Conservation (phyloP, 768 basidiomycete genomes). For the Imleria badia region DNA sequence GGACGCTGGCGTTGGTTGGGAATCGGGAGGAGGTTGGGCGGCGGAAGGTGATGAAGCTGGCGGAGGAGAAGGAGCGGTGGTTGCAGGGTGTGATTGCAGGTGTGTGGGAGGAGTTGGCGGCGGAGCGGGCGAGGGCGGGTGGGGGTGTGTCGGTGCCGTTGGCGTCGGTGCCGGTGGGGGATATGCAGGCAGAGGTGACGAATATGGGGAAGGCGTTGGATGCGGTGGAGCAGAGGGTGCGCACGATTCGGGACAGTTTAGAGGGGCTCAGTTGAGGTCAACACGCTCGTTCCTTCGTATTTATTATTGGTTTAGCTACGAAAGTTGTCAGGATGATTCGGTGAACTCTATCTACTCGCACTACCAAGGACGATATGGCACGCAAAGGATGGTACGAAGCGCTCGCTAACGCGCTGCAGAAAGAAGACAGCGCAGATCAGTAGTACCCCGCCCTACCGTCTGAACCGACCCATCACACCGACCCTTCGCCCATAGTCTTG, state of each 20-base stretch:
- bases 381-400: slow-evolving; percentile 46
- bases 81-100: slow-evolving; percentile 69
- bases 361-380: neutral
- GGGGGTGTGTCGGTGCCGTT: slow-evolving; percentile 18
- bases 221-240: slow-evolving; percentile 55
- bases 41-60: slow-evolving; percentile 49
- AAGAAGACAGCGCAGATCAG: slow-evolving; percentile 39
- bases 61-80: slow-evolving; percentile 72
- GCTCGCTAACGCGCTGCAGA: slow-evolving; percentile 40
- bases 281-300: neutral
- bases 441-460: neutral
- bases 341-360: too few relatives aligned
- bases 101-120: slow-evolving; percentile 69
- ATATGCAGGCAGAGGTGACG: slow-evolving; percentile 48
- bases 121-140: slow-evolving; percentile 36
- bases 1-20: slow-evolving; percentile 54
- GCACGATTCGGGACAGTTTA: slow-evolving; percentile 45
- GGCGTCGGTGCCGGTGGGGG: slow-evolving; percentile 21
- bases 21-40: slow-evolving; percentile 45
- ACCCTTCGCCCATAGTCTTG: slow-evolving; percentile 49
- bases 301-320: neutral
- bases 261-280: slow-evolving; percentile 29
- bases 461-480: neutral
- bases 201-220: slow-evolving; percentile 54
- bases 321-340: too few relatives aligned